Evolutionary conservation across 257 asterid genomes (phyloP).

Genomic region (Rauvolfia tetraphylla): DNA sequence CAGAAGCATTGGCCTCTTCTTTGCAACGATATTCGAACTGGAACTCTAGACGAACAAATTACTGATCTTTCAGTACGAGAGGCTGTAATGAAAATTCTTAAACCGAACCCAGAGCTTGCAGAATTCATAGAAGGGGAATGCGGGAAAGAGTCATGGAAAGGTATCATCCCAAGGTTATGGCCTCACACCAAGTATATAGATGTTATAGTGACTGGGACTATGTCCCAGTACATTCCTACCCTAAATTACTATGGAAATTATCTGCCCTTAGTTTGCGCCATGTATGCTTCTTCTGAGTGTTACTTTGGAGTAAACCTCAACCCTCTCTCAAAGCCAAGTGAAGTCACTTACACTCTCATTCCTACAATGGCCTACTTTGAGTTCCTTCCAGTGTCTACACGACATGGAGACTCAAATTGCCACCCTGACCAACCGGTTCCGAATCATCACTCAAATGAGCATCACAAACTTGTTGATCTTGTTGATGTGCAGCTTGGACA

Average conservation of each 20-base stretch:
- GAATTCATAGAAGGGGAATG: conserved; percentile 36
- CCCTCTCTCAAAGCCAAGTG: conserved; percentile 40
- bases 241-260: conserved; percentile 42
- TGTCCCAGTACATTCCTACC: conserved; percentile 42
- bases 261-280: conserved; percentile 40
- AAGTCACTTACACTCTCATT: conserved; percentile 40
- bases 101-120: conserved; percentile 33
- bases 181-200: conserved; percentile 40
- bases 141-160: conserved; percentile 33
- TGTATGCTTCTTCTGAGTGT: conserved; percentile 44
- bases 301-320: conserved; percentile 42
- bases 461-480: conserved; percentile 30
- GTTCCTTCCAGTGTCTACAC: conserved; percentile 32
- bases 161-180: conserved; percentile 38
- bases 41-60: conserved; percentile 24
- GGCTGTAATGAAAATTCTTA: conserved; percentile 31
- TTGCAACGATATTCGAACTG: conserved; percentile 33
- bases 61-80: conserved; percentile 29
- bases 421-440: conserved; percentile 5
- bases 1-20: conserved; percentile 36
- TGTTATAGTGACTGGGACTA: conserved; percentile 43
- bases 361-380: conserved; percentile 47
- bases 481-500: conserved; percentile 38
- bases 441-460: conserved; percentile 12
- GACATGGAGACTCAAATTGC: conserved; percentile 5